Evolutionary conservation across 371 early-diverging fungal species (phyloP), one percentile per base, ranked within the genome.

Genomic region (Actinomortierella ambigua): DNA sequence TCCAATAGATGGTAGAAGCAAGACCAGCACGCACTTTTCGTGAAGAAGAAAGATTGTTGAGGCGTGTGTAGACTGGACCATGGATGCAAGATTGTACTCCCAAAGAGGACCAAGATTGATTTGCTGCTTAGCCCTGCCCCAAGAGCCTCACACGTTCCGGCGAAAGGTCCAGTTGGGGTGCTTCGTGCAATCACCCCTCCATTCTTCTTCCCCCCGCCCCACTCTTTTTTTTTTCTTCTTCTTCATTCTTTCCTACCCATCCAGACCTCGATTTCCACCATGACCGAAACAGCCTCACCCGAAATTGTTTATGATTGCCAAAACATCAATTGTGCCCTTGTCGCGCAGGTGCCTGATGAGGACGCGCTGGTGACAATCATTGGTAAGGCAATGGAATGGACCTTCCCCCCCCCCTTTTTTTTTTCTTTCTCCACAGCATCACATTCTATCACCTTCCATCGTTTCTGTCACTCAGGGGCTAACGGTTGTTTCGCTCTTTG

Each of bases 341-440:
- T 5, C 6, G 59, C 48, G 28, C 22, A 66, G 22, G 63, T 73
- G 3, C 63, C 73, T 44, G 73, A 73, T 57, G 40, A 52, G 22
- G 63, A 73, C 9, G 61, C 63, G 22, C 63, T 73, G 22, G 73
- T 73, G 57, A 60, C 56, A 52, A 66, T 59, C 51, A 59, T 73
- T 53, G 73, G 73, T 73, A 56, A 20, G 15, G 22, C 15, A 1
- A 48, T 22, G 8, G 2, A 40, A 27, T 50, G 51, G 6, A 11
- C 51, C 7, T 13, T 28, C 13, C 27, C 28, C 59, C 28, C 11
- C 15, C 24, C 46, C 40, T 34, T 47, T 57, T 48, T 26, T 27
- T 44, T 40, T 20, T 48, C 22, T 24, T 28, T 24, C 41, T 18
- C 18, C 43, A 24, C 24, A 18, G 20, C 23, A 22, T 52, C 15